phyloP scores from a whole-genome alignment of 2,329 filamentous ascomycete species.

The Nakataea oryzae region DNA sequence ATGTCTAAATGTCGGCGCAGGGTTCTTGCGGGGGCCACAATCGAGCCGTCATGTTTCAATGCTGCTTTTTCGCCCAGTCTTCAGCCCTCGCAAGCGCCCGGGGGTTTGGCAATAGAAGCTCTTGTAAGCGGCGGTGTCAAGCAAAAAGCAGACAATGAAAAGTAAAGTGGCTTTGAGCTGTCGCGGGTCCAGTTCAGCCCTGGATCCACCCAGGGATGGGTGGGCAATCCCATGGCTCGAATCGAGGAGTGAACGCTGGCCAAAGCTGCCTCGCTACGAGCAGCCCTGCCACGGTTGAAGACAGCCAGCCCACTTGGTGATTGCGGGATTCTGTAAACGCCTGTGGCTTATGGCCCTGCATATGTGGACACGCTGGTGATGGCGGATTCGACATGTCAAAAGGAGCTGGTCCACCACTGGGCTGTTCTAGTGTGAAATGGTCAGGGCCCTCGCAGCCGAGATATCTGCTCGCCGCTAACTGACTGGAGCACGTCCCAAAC shows the following conservation, averaged over 20 bases:
- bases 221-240: background rate
- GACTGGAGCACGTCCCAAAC: background rate
- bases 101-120: background rate
- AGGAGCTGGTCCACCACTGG: background rate
- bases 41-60: background rate
- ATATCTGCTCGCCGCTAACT: background rate
- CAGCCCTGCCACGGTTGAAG: background rate
- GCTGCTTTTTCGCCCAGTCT: background rate
- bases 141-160: background rate
- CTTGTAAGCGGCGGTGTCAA: background rate
- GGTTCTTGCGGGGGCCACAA: no score
- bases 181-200: background rate
- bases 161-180: background rate
- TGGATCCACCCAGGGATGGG: background rate
- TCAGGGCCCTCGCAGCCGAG: background rate
- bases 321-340: no score
- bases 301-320: background rate
- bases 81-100: background rate
- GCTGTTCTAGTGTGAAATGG: background rate
- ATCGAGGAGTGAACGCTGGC: background rate
- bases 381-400: background rate
- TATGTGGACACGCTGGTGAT: background rate
- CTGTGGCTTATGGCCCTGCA: background rate
- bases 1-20: no score
- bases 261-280: background rate